phyloP scores from a whole-genome alignment of 1,284 basidiomycete species.

The Kwoniella shivajii region DNA sequence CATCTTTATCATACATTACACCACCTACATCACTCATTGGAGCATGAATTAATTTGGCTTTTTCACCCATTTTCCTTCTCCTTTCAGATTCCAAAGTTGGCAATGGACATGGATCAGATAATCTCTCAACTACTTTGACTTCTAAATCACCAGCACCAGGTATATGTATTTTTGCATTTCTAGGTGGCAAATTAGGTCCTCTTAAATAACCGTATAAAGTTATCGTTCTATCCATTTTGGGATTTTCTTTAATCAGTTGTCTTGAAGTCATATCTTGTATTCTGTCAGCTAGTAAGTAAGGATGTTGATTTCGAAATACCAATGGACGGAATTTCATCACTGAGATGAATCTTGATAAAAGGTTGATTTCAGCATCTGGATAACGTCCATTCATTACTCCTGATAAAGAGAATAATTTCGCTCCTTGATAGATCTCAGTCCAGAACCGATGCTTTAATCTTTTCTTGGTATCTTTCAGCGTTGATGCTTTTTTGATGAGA shows the following conservation, averaged over 20 bases:
- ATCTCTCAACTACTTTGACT: constrained; percentile 70
- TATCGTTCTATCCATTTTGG: constrained; percentile 79
- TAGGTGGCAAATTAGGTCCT: constrained; percentile 80
- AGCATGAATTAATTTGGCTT: constrained; percentile 92
- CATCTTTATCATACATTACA: constrained; percentile 97
- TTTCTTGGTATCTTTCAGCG: constrained; percentile 90
- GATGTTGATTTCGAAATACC: constrained; percentile 90
- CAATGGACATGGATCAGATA: constrained; percentile 92
- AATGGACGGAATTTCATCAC: constrained; percentile 99
- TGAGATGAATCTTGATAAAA: constrained; percentile 91
- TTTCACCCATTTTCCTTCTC: constrained; percentile 88
- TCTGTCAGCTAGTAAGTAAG: constrained; percentile 94
- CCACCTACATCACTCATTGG: constrained; percentile 99
- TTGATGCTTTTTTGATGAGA: constrained; percentile 89
- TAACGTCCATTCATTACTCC: constrained; percentile 98
- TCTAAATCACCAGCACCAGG: constrained; percentile 89
- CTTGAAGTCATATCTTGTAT: constrained; percentile 92
- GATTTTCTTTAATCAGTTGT: constrained; percentile 77
- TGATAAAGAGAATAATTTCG: constrained; percentile 97
- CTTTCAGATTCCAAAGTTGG: constrained; percentile 93
- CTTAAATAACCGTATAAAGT: constrained; percentile 94
- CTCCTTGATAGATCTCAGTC: constrained; percentile 98
- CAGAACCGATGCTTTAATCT: constrained; percentile 98
- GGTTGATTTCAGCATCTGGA: constrained; percentile 94
- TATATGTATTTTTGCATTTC: constrained; percentile 83